A percentile compares a stretch with the other conserved stretches of the same genome.
phyloP scores from a whole-genome alignment of 192 early-diverging fungal species.

The Linnemannia hyalina region DNA sequence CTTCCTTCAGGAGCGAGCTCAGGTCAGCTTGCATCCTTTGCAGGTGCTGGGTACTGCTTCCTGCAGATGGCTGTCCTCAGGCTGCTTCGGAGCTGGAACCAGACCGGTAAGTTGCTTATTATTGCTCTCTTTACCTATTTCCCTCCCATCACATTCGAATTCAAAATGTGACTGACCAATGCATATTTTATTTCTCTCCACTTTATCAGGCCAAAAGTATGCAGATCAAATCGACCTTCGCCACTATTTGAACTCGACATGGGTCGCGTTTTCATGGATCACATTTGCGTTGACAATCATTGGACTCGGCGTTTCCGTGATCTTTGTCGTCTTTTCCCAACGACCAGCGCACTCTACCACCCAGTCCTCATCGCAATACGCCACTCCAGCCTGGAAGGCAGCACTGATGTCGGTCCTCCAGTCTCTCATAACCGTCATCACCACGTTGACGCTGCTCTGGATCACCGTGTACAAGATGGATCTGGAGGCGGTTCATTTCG shows the following conservation, averaged over 20 bases:
- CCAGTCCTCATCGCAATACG: neutral
- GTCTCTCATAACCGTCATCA: constrained; percentile 1
- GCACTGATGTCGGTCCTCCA: constrained; percentile 16
- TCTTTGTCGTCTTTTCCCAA: neutral
- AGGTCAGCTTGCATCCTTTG: neutral
- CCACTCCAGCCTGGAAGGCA: constrained; percentile 23
- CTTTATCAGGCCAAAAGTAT: constrained; percentile 57
- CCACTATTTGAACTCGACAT: constrained; percentile 53
- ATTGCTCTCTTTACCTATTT: neutral
- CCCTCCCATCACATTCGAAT: neutral
- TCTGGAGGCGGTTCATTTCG: constrained; percentile 33
- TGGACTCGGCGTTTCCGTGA: constrained; percentile 6
- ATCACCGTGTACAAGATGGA: constrained; percentile 54
- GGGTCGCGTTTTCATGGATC: constrained; percentile 44
- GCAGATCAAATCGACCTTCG: constrained; percentile 63
- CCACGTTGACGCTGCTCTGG: constrained; percentile 31
- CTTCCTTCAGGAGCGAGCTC: neutral
- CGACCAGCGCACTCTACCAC: neutral
- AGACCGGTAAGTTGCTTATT: constrained; percentile 43
- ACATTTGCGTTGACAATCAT: constrained; percentile 33
- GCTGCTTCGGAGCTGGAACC: constrained; percentile 60
- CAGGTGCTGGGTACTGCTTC: constrained; percentile 22
- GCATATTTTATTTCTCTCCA: neutral
- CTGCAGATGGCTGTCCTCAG: constrained; percentile 58
- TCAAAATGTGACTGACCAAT: neutral